These are phyloP conservation scores for Ceratobasidium sp. DNA, from an alignment of 1,284 basidiomycete genomes.

Conservation along the genomic window DNA sequence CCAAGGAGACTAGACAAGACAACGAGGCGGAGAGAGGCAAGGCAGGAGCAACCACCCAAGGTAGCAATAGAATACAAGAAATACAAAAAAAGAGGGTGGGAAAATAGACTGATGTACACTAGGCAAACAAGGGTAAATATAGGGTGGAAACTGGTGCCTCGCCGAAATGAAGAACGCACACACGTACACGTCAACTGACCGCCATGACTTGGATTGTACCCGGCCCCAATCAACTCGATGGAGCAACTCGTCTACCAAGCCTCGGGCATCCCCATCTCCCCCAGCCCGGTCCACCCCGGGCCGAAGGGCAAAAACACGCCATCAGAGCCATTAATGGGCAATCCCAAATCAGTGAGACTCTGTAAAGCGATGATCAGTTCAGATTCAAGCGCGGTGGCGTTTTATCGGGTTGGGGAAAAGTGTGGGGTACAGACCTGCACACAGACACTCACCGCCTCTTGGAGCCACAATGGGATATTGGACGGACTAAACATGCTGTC, in stretches of 20 bases:
- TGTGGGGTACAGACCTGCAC: slow-evolving; percentile 36
- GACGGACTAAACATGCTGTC: slow-evolving; percentile 79
- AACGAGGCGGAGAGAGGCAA: not conserved
- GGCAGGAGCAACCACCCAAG: slow-evolving; percentile 7
- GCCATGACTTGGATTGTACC: not conserved
- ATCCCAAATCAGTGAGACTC: slow-evolving; percentile 84
- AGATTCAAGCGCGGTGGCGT: slow-evolving; percentile 16
- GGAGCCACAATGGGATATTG: slow-evolving; percentile 79
- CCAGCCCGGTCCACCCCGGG: slow-evolving; percentile 59
- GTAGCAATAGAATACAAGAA: slow-evolving; percentile 9
- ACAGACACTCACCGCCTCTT: slow-evolving; percentile 62
- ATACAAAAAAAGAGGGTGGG: not conserved
- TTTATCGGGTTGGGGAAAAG: slow-evolving; percentile 19
- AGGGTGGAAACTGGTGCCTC: not conserved
- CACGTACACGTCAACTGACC: not conserved
- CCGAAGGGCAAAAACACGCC: slow-evolving; percentile 81
- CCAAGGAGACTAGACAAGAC: not conserved
- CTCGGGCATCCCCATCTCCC: slow-evolving; percentile 75
- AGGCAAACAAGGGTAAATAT: not conserved
- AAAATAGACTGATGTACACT: not conserved
- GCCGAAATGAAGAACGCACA: slow-evolving; percentile 10
- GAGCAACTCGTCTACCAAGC: slow-evolving; percentile 61
- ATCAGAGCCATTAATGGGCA: slow-evolving; percentile 88
- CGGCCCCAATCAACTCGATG: slow-evolving; percentile 2
- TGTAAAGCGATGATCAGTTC: too few relatives aligned